Base-by-base conservation (phyloP, 768 basidiomycete species). In the Leucocoprinus birnbaumii region DNA sequence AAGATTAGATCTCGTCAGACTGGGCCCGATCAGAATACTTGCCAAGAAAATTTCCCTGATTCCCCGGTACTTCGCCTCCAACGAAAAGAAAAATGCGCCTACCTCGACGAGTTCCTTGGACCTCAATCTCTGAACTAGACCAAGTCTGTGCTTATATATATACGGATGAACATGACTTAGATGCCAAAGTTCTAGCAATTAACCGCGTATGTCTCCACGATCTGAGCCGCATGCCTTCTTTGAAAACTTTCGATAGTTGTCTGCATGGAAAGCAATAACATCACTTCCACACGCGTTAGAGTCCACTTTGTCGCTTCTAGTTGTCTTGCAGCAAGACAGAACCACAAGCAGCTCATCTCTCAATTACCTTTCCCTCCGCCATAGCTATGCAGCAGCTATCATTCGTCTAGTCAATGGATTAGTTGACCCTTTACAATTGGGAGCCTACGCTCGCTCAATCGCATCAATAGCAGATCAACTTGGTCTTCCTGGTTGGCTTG, bases 361-460 rank as follows among this genome's bases (percentile, higher is more conserved):
- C 2, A 73, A 78, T 0, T 61, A 68, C 35, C 75, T 91, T 34
- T 69, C 75, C 48, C 68, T 91, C 51, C 81, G 95, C 18, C 87
- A 94, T 62, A 82, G 80, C 57, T 94, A 92, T 68, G 84, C 91
- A 8, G 75, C 87, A 22, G 85, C 93, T 1, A 74, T 97, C 56
- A 87, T 95, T 56, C 77, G 96, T 27, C 83, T 98, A 60, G 91
- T 98, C 60, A 99, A 98, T 62, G 91, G 94, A 1, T 79, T 98
- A 35, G 96, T 98, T 6, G 97, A 99, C 64, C 94, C 95, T 13
- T 75, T 97, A 10, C 97, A 99, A 64, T 79, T 84, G 9, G 92
- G 94, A 6, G 80, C 82, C 18, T 98, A 90, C 65, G 96, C 97
- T 2, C 79, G 94, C 19, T 88, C 97, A 2, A 98, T 98, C 61